Evolutionary conservation across 2,329 filamentous ascomycete genomes (phyloP).

Genomic region (Pyrenophora teres): DNA sequence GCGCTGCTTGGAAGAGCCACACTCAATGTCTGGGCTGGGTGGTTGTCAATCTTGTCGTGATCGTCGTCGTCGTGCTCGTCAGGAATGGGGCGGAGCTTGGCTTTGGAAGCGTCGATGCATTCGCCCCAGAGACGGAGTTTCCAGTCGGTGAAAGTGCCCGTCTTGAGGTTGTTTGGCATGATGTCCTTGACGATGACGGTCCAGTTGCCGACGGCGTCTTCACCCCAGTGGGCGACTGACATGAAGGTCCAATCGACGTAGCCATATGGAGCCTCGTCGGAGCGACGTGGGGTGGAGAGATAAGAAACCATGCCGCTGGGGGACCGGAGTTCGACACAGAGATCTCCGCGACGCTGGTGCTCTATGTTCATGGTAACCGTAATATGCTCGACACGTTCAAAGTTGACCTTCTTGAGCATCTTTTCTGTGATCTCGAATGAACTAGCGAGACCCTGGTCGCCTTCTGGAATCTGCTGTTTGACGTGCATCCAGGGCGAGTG

Average conservation of each 20-base stretch:
- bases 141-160: slow-evolving; percentile 86
- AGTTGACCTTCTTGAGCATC: slow-evolving; percentile 79
- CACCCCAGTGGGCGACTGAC: slow-evolving; percentile 97
- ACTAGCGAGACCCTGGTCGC: slow-evolving; percentile 75
- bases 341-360: slow-evolving; percentile 83
- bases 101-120: slow-evolving; percentile 73
- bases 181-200: slow-evolving; percentile 88
- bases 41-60: slow-evolving; percentile 65
- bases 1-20: slow-evolving; percentile 54
- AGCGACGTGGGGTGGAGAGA: slow-evolving; percentile 73
- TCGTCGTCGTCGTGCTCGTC: slow-evolving; percentile 82
- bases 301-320: slow-evolving; percentile 82
- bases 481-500: slow-evolving; percentile 94
- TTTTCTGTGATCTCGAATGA: slow-evolving; percentile 81
- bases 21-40: slow-evolving; percentile 65
- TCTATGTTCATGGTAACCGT: slow-evolving; percentile 97
- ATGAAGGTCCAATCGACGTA: slow-evolving; percentile 99
- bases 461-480: slow-evolving; percentile 82
- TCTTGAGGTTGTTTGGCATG: slow-evolving; percentile 69
- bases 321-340: slow-evolving; percentile 89
- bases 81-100: slow-evolving; percentile 78
- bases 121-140: slow-evolving; percentile 94
- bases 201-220: slow-evolving; percentile 86
- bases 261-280: slow-evolving; percentile 69
- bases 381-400: slow-evolving; percentile 88